A percentile compares a stretch with the other conserved stretches of the same genome.
Evolutionary conservation across 495 filamentous ascomycete species (phyloP).

Genomic region (Tuber umbilicatum): DNA sequence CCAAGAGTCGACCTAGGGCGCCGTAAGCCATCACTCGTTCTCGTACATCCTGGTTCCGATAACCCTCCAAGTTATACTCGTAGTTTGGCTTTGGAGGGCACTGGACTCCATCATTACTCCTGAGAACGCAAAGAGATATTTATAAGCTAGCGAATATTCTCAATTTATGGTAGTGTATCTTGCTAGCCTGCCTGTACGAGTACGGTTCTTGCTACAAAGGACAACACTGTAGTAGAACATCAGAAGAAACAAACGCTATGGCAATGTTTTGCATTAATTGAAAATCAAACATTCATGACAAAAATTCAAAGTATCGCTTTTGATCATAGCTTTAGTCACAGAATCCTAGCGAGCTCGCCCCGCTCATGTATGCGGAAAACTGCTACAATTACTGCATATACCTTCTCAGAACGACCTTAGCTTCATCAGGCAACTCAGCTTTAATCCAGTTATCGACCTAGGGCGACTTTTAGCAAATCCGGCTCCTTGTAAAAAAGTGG

Average conservation of each 20-base stretch:
- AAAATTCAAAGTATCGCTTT: background rate
- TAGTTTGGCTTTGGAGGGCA: background rate
- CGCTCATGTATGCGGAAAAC: background rate
- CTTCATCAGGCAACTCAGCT: constrained; percentile 34
- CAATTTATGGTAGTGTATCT: background rate
- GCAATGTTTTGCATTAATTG: background rate
- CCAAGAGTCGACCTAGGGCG: constrained; percentile 15
- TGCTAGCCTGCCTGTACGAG: background rate
- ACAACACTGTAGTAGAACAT: background rate
- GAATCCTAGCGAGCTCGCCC: background rate
- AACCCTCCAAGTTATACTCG: background rate
- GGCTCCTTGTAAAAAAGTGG: background rate
- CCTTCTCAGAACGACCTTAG: constrained; percentile 30
- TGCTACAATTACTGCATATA: constrained; percentile 34
- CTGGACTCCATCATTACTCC: background rate
- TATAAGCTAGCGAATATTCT: background rate
- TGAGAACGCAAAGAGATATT: background rate
- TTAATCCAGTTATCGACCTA: constrained; percentile 38
- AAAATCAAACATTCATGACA: background rate
- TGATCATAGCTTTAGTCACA: background rate
- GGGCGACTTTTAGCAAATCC: background rate
- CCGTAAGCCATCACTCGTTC: background rate
- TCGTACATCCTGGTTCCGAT: background rate
- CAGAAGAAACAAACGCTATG: background rate
- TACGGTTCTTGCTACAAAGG: background rate